Evolutionary conservation across 2,329 filamentous ascomycete species (phyloP).

Genomic region (Gremmenia infestans): DNA sequence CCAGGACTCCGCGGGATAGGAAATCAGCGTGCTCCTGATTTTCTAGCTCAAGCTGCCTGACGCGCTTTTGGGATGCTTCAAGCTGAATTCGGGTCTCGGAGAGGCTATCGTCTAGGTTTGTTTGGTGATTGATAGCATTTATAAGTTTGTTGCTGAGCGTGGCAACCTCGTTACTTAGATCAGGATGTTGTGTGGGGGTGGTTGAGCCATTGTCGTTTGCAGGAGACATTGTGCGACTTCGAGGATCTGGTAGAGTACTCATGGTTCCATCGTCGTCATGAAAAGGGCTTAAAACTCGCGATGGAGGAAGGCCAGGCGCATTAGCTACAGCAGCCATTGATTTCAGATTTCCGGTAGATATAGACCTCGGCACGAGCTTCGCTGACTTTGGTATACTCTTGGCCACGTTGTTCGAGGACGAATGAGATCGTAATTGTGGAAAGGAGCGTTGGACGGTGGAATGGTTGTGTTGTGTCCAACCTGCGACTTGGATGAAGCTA

Average conservation of each 20-base stretch:
- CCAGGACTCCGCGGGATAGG: slow-evolving; percentile 68
- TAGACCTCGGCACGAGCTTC: slow-evolving; percentile 32
- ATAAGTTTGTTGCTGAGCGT: slow-evolving; percentile 92
- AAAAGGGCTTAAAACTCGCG: slow-evolving; percentile 33
- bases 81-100: slow-evolving; percentile 79
- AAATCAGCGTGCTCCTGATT: slow-evolving; percentile 61
- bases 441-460: slow-evolving; percentile 36
- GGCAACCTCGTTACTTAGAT: slow-evolving; percentile 70
- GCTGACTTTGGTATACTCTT: slow-evolving; percentile 33
- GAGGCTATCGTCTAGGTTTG: slow-evolving; percentile 81
- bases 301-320: slow-evolving; percentile 19
- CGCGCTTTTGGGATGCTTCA: slow-evolving; percentile 62
- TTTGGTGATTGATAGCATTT: slow-evolving; percentile 95
- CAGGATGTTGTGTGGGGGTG: slow-evolving; percentile 45
- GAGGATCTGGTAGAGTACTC: slow-evolving; percentile 64
- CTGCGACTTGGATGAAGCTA: slow-evolving; percentile 50
- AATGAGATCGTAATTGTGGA: slow-evolving; percentile 50
- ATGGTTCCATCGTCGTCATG: slow-evolving; percentile 54
- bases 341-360: slow-evolving; percentile 35
- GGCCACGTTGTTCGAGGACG: slow-evolving; percentile 44
- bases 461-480: slow-evolving; percentile 44
- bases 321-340: slow-evolving; percentile 33
- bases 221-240: slow-evolving; percentile 48
- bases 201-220: slow-evolving; percentile 33
- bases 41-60: slow-evolving; percentile 60